A percentile compares a stretch with the other conserved stretches of the same genome.
Conservation (phyloP, 257 asterid species). For the Nicotiana noctiflora region DNA sequence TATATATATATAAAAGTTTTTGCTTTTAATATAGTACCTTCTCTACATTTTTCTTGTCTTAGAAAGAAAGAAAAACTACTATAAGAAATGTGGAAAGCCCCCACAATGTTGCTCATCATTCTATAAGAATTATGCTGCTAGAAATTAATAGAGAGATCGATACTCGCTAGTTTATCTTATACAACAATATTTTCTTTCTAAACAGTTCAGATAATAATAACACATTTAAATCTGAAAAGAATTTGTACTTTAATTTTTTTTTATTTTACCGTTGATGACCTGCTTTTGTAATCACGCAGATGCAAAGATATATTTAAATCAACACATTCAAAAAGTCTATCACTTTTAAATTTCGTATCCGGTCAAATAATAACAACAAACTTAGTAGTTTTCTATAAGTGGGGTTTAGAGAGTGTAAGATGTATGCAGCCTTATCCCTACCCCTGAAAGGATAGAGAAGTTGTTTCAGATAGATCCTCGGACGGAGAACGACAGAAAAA, state of each 20-base stretch:
- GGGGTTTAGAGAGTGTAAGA: too few species aligned
- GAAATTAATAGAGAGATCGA: background rate
- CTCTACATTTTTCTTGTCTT: background rate
- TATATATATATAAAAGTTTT: too few species aligned
- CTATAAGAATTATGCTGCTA: background rate
- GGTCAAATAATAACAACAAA: too few species aligned
- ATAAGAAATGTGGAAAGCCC: background rate
- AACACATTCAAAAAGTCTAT: background rate
- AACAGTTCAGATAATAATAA: background rate
- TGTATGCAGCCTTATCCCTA: too few species aligned
- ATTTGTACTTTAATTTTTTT: fast-evolving
- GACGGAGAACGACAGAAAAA: too few species aligned
- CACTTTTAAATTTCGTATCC: background rate
- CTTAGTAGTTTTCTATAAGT: too few species aligned
- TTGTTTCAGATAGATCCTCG: too few species aligned
- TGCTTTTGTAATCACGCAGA: background rate
- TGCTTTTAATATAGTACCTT: background rate
- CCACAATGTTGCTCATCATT: background rate
- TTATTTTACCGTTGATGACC: background rate
- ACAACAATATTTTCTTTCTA: background rate
- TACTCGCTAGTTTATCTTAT: background rate
- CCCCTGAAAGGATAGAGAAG: too few species aligned
- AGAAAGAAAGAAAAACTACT: background rate
- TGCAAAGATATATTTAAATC: background rate
- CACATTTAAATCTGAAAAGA: background rate